These are phyloP conservation scores for Solidago caesia DNA, from an alignment of 129 eudicot species.

Conservation along the genomic window DNA sequence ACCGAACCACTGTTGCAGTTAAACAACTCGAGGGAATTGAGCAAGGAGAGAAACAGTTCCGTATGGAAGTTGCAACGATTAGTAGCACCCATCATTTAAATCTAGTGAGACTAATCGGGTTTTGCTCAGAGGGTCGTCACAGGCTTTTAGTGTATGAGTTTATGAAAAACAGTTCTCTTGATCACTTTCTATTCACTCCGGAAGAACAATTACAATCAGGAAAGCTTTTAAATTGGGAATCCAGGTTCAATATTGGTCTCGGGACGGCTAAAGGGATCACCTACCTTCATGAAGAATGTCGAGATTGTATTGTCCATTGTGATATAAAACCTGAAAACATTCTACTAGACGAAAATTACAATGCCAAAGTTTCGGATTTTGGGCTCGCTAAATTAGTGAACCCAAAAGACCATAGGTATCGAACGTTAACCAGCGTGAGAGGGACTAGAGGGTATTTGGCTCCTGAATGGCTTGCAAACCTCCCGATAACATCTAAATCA, in stretches of 20 bases:
- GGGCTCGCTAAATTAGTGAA: conserved; percentile 80
- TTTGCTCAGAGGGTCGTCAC: conserved; percentile 86
- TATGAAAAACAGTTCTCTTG: conserved; percentile 93
- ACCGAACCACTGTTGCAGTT: conserved; percentile 67
- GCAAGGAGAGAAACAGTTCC: conserved; percentile 92
- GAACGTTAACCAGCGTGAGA: conserved; percentile 77
- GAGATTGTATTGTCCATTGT: conserved; percentile 88
- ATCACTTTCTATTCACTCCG: conserved; percentile 52
- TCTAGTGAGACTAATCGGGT: conserved; percentile 79
- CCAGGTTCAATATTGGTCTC: conserved; percentile 60
- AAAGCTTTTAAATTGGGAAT: conserved; percentile 65
- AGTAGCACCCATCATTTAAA: conserved; percentile 96
- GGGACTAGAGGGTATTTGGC: conserved; percentile 95
- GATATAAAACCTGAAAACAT: conserved; percentile 94
- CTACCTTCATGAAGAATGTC: conserved; percentile 91
- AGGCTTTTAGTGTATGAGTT: conserved; percentile 83
- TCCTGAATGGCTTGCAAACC: conserved; percentile 95
- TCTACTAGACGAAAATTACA: conserved; percentile 73
- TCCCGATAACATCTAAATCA: conserved; percentile 76
- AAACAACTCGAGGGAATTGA: conserved; percentile 89
- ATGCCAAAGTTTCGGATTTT: conserved; percentile 74
- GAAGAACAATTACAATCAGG: conserved; percentile 41
- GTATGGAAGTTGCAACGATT: conserved; percentile 96
- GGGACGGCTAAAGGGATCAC: conserved; percentile 90
- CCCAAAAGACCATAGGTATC: conserved; percentile 74